Evolutionary conservation across 345 rosid genomes (phyloP), one percentile per base, ranked within the genome.

Genomic region (Melaleuca alternifolia): DNA sequence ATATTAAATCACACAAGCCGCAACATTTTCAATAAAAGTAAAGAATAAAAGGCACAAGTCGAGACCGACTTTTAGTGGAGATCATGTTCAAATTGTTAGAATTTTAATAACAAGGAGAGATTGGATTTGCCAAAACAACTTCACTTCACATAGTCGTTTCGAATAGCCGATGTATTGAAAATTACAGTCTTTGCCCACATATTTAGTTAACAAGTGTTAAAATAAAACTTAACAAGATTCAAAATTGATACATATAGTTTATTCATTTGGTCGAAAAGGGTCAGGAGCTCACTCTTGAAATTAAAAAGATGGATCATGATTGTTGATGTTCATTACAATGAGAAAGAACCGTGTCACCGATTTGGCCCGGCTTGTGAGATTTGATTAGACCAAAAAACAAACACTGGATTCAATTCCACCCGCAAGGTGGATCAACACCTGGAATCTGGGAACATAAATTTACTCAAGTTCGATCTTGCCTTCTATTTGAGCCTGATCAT

Each of bases 11-110:
- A 65, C 2, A 0, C 2, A 0, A 33, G 12, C 7, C 3, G 18
- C 4, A 20, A 18, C 0, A 0, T 16, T 33, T 65, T 65, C 2
- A 1, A 0, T 1, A 33, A 71, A 1, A 33, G 48, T 1, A 2
- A 0, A 37, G 9, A 9, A 0, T 14, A n/a, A 59, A 9, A 71
- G 3, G 46, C 46, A 33, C 1, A 3, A 65, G 8, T 16, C 20
- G 23, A 7, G 23, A 65, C 6, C 15, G 23, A 65, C n/a, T 65
- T 65, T 65, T 20, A 0, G 46, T 30, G 46, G 11, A 30, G 77
- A 33, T 65, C 3, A 65, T 65, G 21, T 65, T 33, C 0, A 37
- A 18, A 6, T 3, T 0, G 11, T 33, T 16, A 65, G 18, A 65
- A n/a, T n/a, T n/a, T 33, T 16, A 15, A 65, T 33, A 65, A 71